Conservation (phyloP, 2,329 filamentous ascomycete genomes). For the Sclerotinia minor region DNA sequence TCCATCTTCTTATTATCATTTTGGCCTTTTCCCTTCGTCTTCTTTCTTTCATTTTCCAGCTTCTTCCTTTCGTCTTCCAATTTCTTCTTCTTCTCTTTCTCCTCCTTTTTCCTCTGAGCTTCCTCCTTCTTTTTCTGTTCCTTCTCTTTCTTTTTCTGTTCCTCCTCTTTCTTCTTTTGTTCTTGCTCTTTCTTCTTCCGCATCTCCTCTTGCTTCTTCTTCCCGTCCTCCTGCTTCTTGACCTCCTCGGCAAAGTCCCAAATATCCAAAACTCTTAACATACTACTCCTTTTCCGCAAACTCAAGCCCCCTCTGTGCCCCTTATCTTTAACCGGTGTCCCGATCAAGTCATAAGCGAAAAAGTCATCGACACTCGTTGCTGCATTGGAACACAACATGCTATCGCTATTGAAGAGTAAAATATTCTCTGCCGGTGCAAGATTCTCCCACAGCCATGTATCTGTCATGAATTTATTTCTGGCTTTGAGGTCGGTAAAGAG, state of each 20-base stretch:
- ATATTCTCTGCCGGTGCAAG: conserved; percentile 42
- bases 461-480: conserved; percentile 40
- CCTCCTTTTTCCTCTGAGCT: background rate
- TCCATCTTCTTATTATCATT: background rate
- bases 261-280: conserved; percentile 38
- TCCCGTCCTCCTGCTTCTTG: conserved; percentile 21
- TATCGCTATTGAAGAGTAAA: conserved; percentile 43
- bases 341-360: conserved; percentile 44
- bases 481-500: conserved; percentile 42
- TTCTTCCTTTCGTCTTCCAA: conserved; percentile 27
- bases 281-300: conserved; percentile 43
- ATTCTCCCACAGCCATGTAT: conserved; percentile 42
- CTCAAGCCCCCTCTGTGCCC: conserved; percentile 45
- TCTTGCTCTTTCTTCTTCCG: conserved; percentile 7
- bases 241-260: conserved; percentile 36
- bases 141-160: conserved; percentile 27
- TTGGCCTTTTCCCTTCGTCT: background rate
- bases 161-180: conserved; percentile 28
- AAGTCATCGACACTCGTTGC: conserved; percentile 42
- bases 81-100: conserved; percentile 3
- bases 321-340: conserved; percentile 39
- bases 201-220: background rate
- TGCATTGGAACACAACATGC: conserved; percentile 43
- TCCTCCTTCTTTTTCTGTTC: background rate
- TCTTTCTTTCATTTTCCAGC: background rate